Conservation (phyloP, 1,139 yeast species). For the Candida tropicalis region DNA sequence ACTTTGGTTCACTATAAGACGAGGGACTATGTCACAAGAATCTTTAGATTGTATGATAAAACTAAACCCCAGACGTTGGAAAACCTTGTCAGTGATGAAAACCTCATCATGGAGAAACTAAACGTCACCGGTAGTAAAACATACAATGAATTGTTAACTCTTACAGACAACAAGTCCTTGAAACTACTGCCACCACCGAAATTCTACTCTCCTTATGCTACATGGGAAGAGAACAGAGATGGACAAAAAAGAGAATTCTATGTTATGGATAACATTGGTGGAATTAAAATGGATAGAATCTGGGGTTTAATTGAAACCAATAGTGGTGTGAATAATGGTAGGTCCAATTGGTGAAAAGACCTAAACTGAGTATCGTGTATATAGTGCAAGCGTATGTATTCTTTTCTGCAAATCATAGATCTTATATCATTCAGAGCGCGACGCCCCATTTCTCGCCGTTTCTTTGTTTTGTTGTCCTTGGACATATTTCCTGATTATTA, state of each 20-base stretch:
- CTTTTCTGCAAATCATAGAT: too few species aligned
- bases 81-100: slow-evolving; percentile 60
- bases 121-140: slow-evolving; percentile 67
- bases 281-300: slow-evolving; percentile 78
- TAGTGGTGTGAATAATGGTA: slow-evolving; percentile 67
- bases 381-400: background rate
- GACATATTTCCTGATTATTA: background rate
- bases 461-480: background rate
- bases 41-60: slow-evolving; percentile 68
- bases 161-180: slow-evolving; percentile 46
- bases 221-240: slow-evolving; percentile 53
- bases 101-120: slow-evolving; percentile 68
- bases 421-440: background rate
- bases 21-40: slow-evolving; percentile 68
- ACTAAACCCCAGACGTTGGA: slow-evolving; percentile 68
- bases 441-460: background rate
- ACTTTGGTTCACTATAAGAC: slow-evolving; percentile 58
- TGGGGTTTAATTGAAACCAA: slow-evolving; percentile 79
- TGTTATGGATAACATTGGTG: slow-evolving; percentile 76
- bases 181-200: slow-evolving; percentile 35
- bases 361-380: background rate
- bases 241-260: slow-evolving; percentile 48
- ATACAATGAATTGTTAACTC: slow-evolving; percentile 58
- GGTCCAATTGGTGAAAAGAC: slow-evolving; percentile 28
- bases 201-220: slow-evolving; percentile 54